phyloP scores from a whole-genome alignment of 805 yeast species.

The Yarrowia sp. region DNA sequence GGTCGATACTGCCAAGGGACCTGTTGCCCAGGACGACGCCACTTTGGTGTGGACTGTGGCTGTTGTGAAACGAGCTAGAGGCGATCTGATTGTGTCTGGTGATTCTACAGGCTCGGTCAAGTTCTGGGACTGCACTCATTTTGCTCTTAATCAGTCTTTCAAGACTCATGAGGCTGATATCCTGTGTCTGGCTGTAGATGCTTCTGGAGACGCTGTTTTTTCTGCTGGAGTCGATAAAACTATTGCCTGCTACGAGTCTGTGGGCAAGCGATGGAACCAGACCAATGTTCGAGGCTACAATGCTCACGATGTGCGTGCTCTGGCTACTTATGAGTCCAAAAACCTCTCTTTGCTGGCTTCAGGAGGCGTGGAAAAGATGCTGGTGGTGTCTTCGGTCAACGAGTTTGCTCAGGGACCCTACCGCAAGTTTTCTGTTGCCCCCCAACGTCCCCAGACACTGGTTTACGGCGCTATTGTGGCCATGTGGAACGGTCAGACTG shows the following conservation, averaged over 20 bases:
- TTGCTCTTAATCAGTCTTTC: conserved; percentile 76
- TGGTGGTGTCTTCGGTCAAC: conserved; percentile 56
- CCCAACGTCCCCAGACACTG: conserved; percentile 56
- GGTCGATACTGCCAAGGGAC: conserved; percentile 77
- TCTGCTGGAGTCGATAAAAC: conserved; percentile 94
- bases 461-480: conserved; percentile 50
- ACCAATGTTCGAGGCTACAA: conserved; percentile 75
- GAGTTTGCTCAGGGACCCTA: conserved; percentile 69
- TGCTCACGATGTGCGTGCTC: conserved; percentile 76
- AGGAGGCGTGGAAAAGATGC: conserved; percentile 45
- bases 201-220: conserved; percentile 60
- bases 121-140: conserved; percentile 82
- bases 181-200: conserved; percentile 62
- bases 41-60: conserved; percentile 87
- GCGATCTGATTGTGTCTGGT: conserved; percentile 70
- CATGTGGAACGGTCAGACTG: conserved; percentile 77
- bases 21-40: conserved; percentile 47
- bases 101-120: conserved; percentile 94
- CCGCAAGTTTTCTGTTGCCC: conserved; percentile 59
- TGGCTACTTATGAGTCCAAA: conserved; percentile 66
- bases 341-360: conserved; percentile 57
- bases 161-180: conserved; percentile 90
- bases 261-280: conserved; percentile 67
- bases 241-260: conserved; percentile 64
- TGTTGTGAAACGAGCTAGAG: conserved; percentile 54